Evolutionary conservation across 495 filamentous ascomycete genomes (phyloP).

Genomic region (Astrothelium subdiscretum): DNA sequence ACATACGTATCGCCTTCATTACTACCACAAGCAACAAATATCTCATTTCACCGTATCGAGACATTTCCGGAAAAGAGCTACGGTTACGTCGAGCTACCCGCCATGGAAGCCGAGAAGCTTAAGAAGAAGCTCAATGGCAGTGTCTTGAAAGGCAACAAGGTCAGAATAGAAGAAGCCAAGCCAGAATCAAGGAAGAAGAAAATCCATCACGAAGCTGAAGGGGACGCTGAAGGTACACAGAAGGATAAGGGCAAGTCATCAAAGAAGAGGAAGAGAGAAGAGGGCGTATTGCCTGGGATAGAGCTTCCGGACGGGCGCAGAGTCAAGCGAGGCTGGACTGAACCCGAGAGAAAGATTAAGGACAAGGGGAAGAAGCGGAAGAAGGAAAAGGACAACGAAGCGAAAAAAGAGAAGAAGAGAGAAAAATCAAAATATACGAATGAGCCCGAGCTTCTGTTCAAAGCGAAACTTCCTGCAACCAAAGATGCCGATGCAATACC

Average conservation of each 20-base stretch:
- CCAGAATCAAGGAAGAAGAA: slow-evolving; percentile 36
- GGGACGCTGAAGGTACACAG: slow-evolving; percentile 10
- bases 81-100: slow-evolving; percentile 77
- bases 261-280: slow-evolving; percentile 51
- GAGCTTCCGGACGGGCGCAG: slow-evolving; percentile 61
- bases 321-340: slow-evolving; percentile 87
- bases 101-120: slow-evolving; percentile 71
- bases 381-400: slow-evolving; percentile 34
- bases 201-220: slow-evolving; percentile 7
- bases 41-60: slow-evolving; percentile 72
- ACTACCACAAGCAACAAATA: slow-evolving; percentile 53
- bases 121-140: slow-evolving; percentile 88
- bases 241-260: slow-evolving; percentile 28
- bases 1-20: slow-evolving; percentile 57
- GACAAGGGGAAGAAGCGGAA: slow-evolving; percentile 33
- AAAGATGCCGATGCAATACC: slow-evolving; percentile 30
- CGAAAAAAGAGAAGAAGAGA: slow-evolving; percentile 46
- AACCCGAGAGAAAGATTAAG: slow-evolving; percentile 25
- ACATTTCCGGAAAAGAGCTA: slow-evolving; percentile 83
- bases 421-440: slow-evolving; percentile 66
- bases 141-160: slow-evolving; percentile 72
- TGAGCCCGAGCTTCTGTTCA: slow-evolving; percentile 68
- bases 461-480: slow-evolving; percentile 61
- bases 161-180: slow-evolving; percentile 68
- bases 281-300: slow-evolving; percentile 53